Evolutionary conservation across 2,329 filamentous ascomycete species (phyloP).

Genomic region (Hymenotorrendiella dingleyae): DNA sequence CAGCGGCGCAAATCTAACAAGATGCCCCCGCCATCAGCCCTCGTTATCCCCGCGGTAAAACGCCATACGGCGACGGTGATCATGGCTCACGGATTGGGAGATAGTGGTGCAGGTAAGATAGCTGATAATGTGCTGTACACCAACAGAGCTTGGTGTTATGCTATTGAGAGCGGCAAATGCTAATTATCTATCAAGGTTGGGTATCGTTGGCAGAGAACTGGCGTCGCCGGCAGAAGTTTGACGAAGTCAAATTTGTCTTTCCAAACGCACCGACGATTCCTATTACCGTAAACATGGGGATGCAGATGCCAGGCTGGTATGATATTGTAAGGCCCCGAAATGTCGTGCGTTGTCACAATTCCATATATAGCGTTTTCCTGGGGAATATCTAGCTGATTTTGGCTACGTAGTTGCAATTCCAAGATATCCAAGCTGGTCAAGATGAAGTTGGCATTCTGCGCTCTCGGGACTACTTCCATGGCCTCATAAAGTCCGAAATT

Average conservation of each 20-base stretch:
- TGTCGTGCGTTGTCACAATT: constrained; percentile 18
- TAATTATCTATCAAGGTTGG: constrained; percentile 68
- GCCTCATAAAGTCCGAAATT: constrained; percentile 74
- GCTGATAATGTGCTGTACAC: no score
- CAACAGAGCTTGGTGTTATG: no score
- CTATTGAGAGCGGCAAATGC: no score
- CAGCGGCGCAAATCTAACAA: constrained; percentile 11
- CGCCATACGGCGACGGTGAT: constrained; percentile 93
- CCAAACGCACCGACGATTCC: constrained; percentile 85
- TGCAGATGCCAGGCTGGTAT: constrained; percentile 83
- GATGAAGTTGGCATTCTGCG: constrained; percentile 69
- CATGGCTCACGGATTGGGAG: constrained; percentile 86
- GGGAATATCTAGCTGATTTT: neutral
- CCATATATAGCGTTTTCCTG: neutral
- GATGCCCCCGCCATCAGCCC: constrained; percentile 32
- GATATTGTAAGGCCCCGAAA: constrained; percentile 55
- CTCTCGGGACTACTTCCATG: constrained; percentile 70
- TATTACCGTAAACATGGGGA: constrained; percentile 74
- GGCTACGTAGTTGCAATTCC: constrained; percentile 35
- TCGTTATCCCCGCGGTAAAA: constrained; percentile 73
- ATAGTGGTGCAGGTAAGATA: constrained; percentile 51
- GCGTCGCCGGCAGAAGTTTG: constrained; percentile 71
- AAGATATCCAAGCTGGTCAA: constrained; percentile 42
- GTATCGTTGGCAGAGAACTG: constrained; percentile 80
- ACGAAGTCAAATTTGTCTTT: constrained; percentile 90